phyloP scores from a whole-genome alignment of 2,329 filamentous ascomycete genomes.

The Xylariaceae sp. region DNA sequence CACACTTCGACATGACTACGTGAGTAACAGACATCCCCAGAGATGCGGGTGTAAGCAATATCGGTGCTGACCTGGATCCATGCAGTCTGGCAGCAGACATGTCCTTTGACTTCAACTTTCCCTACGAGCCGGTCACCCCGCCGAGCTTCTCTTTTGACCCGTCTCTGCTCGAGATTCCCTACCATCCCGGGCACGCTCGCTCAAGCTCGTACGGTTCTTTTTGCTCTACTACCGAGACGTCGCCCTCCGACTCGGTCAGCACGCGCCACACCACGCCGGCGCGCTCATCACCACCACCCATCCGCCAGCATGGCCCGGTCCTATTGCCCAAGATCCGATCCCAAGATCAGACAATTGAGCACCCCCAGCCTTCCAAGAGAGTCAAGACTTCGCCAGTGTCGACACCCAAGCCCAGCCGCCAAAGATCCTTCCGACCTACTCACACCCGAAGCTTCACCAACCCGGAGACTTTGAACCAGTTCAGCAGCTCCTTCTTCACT shows the following conservation, averaged over 20 bases:
- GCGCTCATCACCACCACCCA: constrained; percentile 63
- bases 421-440: constrained; percentile 36
- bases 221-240: constrained; percentile 62
- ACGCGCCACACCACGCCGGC: constrained; percentile 66
- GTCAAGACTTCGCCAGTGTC: constrained; percentile 49
- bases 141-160: constrained; percentile 53
- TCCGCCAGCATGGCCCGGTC: constrained; percentile 73
- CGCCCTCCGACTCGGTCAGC: constrained; percentile 60
- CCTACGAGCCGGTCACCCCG: constrained; percentile 45
- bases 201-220: constrained; percentile 63
- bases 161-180: constrained; percentile 52
- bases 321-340: constrained; percentile 81
- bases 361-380: constrained; percentile 45
- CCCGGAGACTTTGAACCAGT: constrained; percentile 46
- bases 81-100: constrained; percentile 58
- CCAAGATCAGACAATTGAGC: constrained; percentile 73
- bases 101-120: constrained; percentile 58
- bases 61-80: constrained; percentile 23
- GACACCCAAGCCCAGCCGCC: constrained; percentile 26
- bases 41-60: too few species aligned
- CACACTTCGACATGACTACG: constrained; percentile 37
- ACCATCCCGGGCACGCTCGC: constrained; percentile 52
- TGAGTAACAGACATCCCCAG: constrained; percentile 25
- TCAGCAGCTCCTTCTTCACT: constrained; percentile 35
- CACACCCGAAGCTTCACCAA: constrained; percentile 59